Conservation (phyloP, 139 green algal species). For the Coelastrella sp. region DNA sequence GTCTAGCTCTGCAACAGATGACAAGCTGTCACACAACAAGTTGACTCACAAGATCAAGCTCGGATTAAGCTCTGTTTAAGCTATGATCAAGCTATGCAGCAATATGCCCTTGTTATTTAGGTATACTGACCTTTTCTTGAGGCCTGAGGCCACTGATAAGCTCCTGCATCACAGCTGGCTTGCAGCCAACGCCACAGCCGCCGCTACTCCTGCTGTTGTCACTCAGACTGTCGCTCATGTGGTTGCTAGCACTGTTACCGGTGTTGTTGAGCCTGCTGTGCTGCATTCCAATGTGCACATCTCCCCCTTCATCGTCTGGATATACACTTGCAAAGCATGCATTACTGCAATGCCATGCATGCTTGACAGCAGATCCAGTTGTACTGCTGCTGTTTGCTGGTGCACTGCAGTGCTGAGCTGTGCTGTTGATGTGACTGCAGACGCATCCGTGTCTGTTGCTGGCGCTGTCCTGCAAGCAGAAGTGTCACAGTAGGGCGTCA, state of each 20-base stretch:
- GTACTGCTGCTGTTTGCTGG: too few species aligned
- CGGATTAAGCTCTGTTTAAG: too few species aligned
- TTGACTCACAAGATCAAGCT: too few species aligned
- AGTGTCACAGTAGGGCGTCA: not conserved
- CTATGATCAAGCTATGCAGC: too few species aligned
- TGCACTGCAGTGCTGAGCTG: not conserved
- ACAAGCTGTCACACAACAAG: too few species aligned
- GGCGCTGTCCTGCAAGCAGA: not conserved
- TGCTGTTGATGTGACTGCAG: not conserved
- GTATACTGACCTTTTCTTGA: not conserved
- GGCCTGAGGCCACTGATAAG: not conserved
- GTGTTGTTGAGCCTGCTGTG: not conserved
- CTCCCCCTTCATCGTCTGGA: too few species aligned
- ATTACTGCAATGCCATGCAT: not conserved
- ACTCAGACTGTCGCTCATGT: not conserved
- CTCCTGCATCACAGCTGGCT: not conserved
- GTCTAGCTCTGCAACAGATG: too few species aligned
- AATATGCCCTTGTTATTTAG: too few species aligned
- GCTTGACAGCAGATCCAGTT: not conserved
- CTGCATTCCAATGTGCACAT: too few species aligned
- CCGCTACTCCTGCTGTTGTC: not conserved
- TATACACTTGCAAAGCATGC: not conserved
- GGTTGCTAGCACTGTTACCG: not conserved
- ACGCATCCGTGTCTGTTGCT: not conserved
- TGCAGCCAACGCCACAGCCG: not conserved